Evolutionary conservation across 495 filamentous ascomycete genomes (phyloP), one percentile per base, ranked within the genome.

Genomic region (Hypomontagnella submonticulosa): DNA sequence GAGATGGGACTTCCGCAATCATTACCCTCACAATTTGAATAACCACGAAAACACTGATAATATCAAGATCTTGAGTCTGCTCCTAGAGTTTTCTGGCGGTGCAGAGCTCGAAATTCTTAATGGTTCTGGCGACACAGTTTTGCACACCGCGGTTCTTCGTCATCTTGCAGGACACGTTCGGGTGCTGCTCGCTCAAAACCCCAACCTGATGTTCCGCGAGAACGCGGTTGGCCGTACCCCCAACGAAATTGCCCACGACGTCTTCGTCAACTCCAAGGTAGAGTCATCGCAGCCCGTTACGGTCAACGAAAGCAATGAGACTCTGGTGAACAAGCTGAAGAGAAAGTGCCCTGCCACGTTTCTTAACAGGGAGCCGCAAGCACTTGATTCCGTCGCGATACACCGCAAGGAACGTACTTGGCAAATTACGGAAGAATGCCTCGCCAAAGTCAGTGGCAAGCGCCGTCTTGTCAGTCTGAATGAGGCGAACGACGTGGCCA

Each of bases 401-500:
- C n/a, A 57, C n/a, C 50, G 63, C 44, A 64, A 67, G 36, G 44
- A 63, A 6, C 55, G 50, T 16, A 73, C 65, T 13, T 82, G 78
- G 76, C 65, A 66, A 6, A 33, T 77, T 1, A 65, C 74, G 59
- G 58, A 66, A 47, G 72, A 78, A 18, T 57, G 42, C 41, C 43
- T 76, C 23, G 52, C 66, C 43, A 56, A 71, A 44, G 15, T 56
- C 38, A 42, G 32, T 10, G 56, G 51, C 27, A 90, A 87, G 77
- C 77, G 89, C 44, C 82, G 78, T 37, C 77, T 92, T 7, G 89
- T 92, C 23, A 88, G 80, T 55, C 73, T 92, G 61, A 80, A 84
- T 63, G 88, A 92, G 68, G 89, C 89, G 8, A 92, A 91, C 61
- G 87, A 91, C 66, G 88, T 92, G 6, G 85, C 89, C 1, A 88